Percentiles rank a stretch among this genome's conserved stretches.
phyloP scores from a whole-genome alignment of 176 grass and related monocot species.

The Saccharum officinarum region DNA sequence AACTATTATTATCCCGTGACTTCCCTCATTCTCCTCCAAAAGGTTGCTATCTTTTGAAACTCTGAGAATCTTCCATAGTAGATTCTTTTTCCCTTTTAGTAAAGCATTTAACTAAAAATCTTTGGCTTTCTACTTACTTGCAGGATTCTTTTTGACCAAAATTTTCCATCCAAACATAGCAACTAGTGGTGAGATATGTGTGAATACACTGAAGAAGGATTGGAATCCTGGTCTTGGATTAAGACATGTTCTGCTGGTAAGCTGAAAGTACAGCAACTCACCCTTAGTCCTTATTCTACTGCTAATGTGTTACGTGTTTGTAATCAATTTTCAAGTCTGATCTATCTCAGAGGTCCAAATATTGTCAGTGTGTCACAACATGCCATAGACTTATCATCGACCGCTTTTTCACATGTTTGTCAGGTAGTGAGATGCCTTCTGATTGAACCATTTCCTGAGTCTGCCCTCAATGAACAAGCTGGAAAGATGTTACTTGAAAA shows the following conservation, averaged over 20 bases:
- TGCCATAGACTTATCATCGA: background rate
- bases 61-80: slow-evolving; percentile 10
- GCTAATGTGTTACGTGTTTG: background rate
- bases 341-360: background rate
- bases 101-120: background rate
- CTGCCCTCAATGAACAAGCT: slow-evolving; percentile 93
- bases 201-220: slow-evolving; percentile 92
- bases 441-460: slow-evolving; percentile 95
- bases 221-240: slow-evolving; percentile 92
- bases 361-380: background rate
- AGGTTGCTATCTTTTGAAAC: slow-evolving; percentile 42
- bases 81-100: background rate
- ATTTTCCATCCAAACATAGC: slow-evolving; percentile 99
- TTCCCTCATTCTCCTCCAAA: slow-evolving; percentile 94
- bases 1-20: slow-evolving; percentile 71
- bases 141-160: slow-evolving; percentile 92
- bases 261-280: background rate
- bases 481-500: slow-evolving; percentile 94
- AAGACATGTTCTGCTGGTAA: slow-evolving; percentile 86
- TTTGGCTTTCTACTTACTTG: slow-evolving; percentile 30
- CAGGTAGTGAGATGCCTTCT: slow-evolving; percentile 93
- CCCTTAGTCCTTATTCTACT: background rate
- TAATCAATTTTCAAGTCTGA: background rate
- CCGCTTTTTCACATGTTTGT: slow-evolving; percentile 2
- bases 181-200: slow-evolving; percentile 90